A percentile compares a stretch with the other conserved stretches of the same genome.
Conservation (phyloP, 495 filamentous ascomycete genomes). For the Endocarpon pusillum region DNA sequence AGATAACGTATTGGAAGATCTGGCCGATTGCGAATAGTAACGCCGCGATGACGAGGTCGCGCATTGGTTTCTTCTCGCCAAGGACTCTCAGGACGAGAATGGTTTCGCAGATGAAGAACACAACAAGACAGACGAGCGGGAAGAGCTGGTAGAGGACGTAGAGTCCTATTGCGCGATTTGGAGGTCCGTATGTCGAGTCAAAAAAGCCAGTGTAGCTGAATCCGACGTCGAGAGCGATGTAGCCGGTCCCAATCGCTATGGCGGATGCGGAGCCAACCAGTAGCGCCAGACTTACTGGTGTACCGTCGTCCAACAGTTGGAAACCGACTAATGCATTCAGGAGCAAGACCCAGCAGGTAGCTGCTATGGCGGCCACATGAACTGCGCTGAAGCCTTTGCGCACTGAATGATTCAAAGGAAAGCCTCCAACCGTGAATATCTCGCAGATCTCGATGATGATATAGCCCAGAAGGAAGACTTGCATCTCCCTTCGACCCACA, state of each 20-base stretch:
- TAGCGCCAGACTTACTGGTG: constrained; percentile 61
- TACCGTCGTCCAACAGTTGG: constrained; percentile 89
- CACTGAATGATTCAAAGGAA: constrained; percentile 52
- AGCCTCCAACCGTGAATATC: constrained; percentile 85
- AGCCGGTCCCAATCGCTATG: constrained; percentile 82
- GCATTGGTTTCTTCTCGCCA: constrained; percentile 74
- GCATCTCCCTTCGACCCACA: constrained; percentile 91
- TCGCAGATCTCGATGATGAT: constrained; percentile 86
- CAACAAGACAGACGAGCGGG: constrained; percentile 71
- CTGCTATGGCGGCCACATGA: constrained; percentile 76
- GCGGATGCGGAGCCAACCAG: constrained; percentile 47
- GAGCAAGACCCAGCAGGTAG: constrained; percentile 79
- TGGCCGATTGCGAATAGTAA: constrained; percentile 82
- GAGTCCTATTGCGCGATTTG: constrained; percentile 65
- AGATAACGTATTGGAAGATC: constrained; percentile 89
- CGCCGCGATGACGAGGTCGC: constrained; percentile 57
- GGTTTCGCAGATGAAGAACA: constrained; percentile 68
- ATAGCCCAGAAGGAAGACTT: constrained; percentile 77
- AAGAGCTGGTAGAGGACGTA: constrained; percentile 89
- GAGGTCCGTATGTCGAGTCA: constrained; percentile 29
- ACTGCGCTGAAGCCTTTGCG: constrained; percentile 80
- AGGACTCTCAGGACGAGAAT: constrained; percentile 69
- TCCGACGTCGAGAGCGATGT: constrained; percentile 87
- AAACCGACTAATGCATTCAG: constrained; percentile 86
- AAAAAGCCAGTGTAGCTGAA: constrained; percentile 74